These are phyloP conservation scores for Penicillium glabrum DNA, from an alignment of 2,329 filamentous ascomycete genomes.

Conservation along the genomic window DNA sequence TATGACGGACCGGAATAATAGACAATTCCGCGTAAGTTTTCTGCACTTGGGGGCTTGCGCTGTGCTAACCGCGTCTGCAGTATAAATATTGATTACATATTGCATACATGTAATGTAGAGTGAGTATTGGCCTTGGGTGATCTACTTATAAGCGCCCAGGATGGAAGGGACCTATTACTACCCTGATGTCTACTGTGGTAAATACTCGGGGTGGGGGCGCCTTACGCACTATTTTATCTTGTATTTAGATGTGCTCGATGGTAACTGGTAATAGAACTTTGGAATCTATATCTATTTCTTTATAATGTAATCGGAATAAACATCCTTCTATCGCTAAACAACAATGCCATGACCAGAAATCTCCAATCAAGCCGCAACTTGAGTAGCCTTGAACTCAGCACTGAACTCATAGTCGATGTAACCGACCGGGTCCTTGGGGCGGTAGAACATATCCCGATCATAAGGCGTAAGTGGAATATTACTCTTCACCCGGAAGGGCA, in stretches of 20 bases:
- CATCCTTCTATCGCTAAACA: conserved; percentile 8
- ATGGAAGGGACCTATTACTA: neutral
- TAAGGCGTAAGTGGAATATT: conserved; percentile 40
- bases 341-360: neutral
- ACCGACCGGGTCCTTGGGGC: conserved; percentile 33
- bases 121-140: neutral
- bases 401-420: conserved; percentile 42
- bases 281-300: neutral
- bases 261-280: neutral
- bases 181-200: too few relatives aligned
- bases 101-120: too few relatives aligned
- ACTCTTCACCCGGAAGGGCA: conserved; percentile 44
- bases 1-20: conserved; percentile 34
- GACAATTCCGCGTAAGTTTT: conserved; percentile 24
- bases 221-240: too few relatives aligned
- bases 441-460: conserved; percentile 44
- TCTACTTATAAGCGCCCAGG: neutral
- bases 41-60: neutral
- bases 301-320: neutral
- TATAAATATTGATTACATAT: conserved; percentile 2
- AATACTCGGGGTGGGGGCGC: too few relatives aligned
- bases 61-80: conserved; percentile 3
- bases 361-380: conserved; percentile 21
- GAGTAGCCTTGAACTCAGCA: conserved; percentile 25
- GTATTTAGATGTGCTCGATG: too few relatives aligned